phyloP scores from a whole-genome alignment of 176 grass and related monocot genomes.

The Rhynchospora pubera region DNA sequence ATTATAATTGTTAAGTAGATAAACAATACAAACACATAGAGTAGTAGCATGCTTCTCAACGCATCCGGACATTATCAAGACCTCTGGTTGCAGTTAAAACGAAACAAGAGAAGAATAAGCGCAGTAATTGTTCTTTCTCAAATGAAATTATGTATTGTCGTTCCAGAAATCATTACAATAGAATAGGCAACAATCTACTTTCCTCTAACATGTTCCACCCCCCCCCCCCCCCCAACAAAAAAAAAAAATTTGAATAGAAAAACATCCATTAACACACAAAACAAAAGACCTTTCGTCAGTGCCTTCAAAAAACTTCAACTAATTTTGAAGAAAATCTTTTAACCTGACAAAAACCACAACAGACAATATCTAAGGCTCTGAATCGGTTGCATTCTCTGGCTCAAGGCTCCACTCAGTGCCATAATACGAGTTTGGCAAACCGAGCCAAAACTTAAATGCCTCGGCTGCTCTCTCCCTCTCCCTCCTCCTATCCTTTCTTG shows the following conservation, averaged over 20 bases:
- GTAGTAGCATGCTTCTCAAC: too few relatives aligned
- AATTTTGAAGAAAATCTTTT: background rate
- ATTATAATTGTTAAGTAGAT: too few relatives aligned
- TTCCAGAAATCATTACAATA: background rate
- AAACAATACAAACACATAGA: too few relatives aligned
- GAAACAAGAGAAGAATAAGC: too few relatives aligned
- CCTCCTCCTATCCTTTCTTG: constrained; percentile 52
- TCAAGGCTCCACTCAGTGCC: constrained; percentile 67
- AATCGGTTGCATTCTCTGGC: constrained; percentile 16
- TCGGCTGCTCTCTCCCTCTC: constrained; percentile 70
- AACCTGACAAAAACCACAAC: background rate
- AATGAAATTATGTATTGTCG: background rate
- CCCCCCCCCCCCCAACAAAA: background rate
- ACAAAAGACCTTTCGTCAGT: background rate
- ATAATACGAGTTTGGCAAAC: constrained; percentile 85
- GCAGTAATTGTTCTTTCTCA: too few relatives aligned
- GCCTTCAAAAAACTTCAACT: background rate
- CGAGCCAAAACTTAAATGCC: constrained; percentile 97
- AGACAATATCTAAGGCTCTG: background rate
- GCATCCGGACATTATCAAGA: too few relatives aligned
- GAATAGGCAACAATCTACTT: background rate
- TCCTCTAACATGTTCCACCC: background rate
- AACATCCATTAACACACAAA: background rate
- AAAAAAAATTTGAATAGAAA: background rate
- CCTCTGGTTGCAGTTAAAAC: too few relatives aligned